Evolutionary conservation across 495 filamentous ascomycete genomes (phyloP).

Genomic region (Cudoniella acicularis): DNA sequence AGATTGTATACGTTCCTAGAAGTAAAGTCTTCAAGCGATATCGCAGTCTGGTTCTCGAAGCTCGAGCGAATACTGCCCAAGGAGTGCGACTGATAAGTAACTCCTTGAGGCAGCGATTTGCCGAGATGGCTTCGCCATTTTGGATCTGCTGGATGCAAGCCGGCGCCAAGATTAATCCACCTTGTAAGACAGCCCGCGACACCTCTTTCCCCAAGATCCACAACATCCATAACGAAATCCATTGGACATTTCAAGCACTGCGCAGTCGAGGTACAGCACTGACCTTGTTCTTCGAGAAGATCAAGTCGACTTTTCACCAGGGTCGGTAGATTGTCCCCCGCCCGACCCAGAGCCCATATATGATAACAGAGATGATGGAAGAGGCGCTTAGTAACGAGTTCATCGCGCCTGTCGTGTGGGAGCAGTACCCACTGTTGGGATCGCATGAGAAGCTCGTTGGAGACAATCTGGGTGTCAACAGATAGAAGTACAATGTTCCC

Average conservation of each 20-base stretch:
- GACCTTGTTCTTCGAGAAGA: conserved; percentile 4
- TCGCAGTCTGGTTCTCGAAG: conserved; percentile 14
- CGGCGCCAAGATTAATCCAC: conserved; percentile 15
- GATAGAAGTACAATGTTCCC: conserved; percentile 10
- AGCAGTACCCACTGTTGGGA: conserved; percentile 16
- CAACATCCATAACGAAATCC: conserved; percentile 15
- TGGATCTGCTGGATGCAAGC: conserved; percentile 11
- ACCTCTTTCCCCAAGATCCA: conserved; percentile 19
- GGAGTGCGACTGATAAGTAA: conserved; percentile 1
- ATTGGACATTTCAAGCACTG: conserved; percentile 14
- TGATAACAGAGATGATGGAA: conserved; percentile 1
- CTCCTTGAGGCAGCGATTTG: not conserved
- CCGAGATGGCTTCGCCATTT: conserved; percentile 19
- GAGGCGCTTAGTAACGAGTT: not conserved
- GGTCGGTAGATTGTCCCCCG: not conserved
- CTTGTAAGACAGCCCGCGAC: conserved; percentile 14
- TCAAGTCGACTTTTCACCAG: conserved; percentile 15
- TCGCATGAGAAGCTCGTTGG: conserved; percentile 18
- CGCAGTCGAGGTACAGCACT: conserved; percentile 3
- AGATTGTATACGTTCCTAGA: conserved; percentile 16
- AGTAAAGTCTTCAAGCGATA: conserved; percentile 16
- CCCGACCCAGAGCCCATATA: not conserved
- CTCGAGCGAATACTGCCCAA: conserved; percentile 13
- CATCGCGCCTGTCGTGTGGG: not conserved
- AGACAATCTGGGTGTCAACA: conserved; percentile 17